Base-by-base conservation (phyloP, 2,329 filamentous ascomycete species). In the Ceratocystis albifundus region DNA sequence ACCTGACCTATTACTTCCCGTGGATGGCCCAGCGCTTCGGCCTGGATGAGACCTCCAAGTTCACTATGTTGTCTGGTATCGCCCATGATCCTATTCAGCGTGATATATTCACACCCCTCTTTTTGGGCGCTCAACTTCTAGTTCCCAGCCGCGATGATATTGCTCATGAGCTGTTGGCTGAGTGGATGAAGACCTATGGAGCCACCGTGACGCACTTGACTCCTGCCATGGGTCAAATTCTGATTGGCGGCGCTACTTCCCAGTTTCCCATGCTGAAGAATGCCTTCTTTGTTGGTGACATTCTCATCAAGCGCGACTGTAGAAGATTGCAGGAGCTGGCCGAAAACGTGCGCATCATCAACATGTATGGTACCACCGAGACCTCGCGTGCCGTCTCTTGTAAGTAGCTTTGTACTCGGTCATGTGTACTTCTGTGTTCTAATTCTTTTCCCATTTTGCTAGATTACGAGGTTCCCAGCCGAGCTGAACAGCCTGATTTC, bases 151-250 rank as follows among this genome's bases (percentile, higher is more conserved):
- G 83, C 67, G 91, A 96, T 69, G 86, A 91, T 71, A 97, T 97
- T 68, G 84, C 87, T 65, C 88, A 96, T 74, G 92, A 96, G 76
- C 86, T 81, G 71, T 79, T 96, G 15, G 87, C 87, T 3, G 90
- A 96, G 72, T 99, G 94, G 94, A 90, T 96, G 82, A 80, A 81
- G 64, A 83, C 87, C 64, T 83, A 88, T 72, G 77, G 82, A 66
- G 84, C 88, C 2, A 96, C 87, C 17, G 88, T 91, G 22, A 90
- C 88, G 12, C 94, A 97, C 75, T 77, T 97, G 48, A 99, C 94
- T 0, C 94, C 94, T 8, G 94, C 94, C 67, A 96, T 97, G 92
- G 92, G 92, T 66, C 90, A 96, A 71, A 94, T 97, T 69, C 78
- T 97, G 1, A 87, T 93, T n/a, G 92, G 91, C 55, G 90, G 89